Evolutionary conservation across 768 basidiomycete genomes (phyloP), one percentile per base, ranked within the genome.

Genomic region (Fibroporia radiculosa): DNA sequence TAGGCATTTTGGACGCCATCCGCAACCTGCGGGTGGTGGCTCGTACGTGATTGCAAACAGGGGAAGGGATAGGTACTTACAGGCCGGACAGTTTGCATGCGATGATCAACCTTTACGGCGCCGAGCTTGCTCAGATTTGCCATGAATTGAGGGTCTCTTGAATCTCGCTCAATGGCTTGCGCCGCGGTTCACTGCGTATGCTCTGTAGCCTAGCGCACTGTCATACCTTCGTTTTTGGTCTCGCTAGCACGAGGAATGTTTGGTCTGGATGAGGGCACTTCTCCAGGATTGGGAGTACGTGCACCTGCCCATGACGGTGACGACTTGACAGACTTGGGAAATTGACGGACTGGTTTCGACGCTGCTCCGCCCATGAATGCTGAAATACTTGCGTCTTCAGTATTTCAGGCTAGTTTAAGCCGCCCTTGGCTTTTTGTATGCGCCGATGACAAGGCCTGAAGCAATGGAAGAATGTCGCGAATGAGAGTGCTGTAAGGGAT

Each of bases 121-220:
- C 86, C 86, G 1, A 91, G 66, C 28, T 62, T 67, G 51, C 52
- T 74, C 40, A 92, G 62, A 52, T 84, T 87, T 27, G 74, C 68
- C 53, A 84, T 59, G 40, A 90, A 75, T 22, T 87, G 75, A 1
- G 84, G 83, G 55, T 92, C 86, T 44, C 66, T 69, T n/a, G 77
- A 71, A 52, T 91, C 85, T 42, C 57, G 63, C 44, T 77, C 69
- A 53, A 86, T 78, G 6, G 66, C 84, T 86, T 51, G 34, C 33
- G 34, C 14, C 6, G n/a, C 24, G 34, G 18, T 36, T 6, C 18
- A 13, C 11, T 7, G 28, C 36, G 31, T 26, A 6, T 31, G 10
- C 16, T 14, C 29, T 18, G 16, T 4, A 16, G 3, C 29, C 13
- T 6, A 12, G 8, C 5, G 36, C 52, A n/a, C n/a, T n/a, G n/a